Evolutionary conservation across 345 rosid genomes (phyloP).

Genomic region (Salix caprea): DNA sequence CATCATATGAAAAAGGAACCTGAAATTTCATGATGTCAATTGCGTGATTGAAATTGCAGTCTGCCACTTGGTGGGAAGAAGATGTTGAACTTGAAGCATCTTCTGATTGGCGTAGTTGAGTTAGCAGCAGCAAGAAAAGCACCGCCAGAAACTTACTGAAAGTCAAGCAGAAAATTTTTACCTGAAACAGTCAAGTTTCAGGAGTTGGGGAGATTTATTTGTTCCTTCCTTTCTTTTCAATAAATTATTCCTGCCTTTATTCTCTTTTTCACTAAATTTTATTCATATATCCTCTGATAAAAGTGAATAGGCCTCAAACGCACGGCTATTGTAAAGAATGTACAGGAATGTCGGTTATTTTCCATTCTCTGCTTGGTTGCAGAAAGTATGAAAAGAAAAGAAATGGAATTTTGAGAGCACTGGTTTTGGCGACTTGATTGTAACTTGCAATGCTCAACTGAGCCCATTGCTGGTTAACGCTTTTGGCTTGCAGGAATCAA

Average conservation of each 20-base stretch:
- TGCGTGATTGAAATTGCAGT: constrained; percentile 35
- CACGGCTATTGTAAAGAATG: constrained; percentile 1
- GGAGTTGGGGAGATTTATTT: constrained; percentile 1
- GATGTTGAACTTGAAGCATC: constrained; percentile 73
- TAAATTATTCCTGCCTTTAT: not conserved
- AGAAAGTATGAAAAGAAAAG: not conserved
- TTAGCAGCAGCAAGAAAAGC: not conserved
- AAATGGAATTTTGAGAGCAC: not conserved
- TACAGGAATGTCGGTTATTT: not conserved
- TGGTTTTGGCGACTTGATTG: not conserved
- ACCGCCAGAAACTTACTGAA: not conserved
- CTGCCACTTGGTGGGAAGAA: constrained; percentile 98
- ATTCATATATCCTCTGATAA: not conserved
- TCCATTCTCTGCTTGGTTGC: not conserved
- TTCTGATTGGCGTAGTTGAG: constrained; percentile 79
- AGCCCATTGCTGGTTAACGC: not conserved
- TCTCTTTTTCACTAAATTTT: not conserved
- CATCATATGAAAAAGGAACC: not conserved
- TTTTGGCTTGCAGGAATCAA: not conserved
- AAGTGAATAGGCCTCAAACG: not conserved
- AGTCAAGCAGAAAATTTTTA: not conserved
- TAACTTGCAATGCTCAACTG: not conserved
- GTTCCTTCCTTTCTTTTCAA: not conserved
- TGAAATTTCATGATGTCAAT: not conserved
- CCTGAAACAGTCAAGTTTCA: not conserved